Evolutionary conservation across 805 yeast genomes (phyloP).

Genomic region (Suhomyces kilbournensis): DNA sequence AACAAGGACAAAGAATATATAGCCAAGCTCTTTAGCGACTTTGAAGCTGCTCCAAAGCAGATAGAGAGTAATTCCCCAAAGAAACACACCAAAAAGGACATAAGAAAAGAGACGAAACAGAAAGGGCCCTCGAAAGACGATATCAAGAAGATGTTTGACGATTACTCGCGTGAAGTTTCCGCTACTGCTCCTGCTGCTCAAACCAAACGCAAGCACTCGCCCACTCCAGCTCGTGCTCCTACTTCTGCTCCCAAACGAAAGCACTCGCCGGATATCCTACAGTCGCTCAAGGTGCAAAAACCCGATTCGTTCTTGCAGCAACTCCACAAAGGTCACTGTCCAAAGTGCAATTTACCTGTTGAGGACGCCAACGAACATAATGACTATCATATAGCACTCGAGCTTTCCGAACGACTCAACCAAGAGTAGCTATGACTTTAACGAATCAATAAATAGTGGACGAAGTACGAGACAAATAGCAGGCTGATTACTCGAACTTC

Average conservation of each 20-base stretch:
- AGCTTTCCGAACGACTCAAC: slow-evolving; percentile 34
- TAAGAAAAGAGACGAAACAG: neutral
- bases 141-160: slow-evolving; percentile 25
- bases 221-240: neutral
- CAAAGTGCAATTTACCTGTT: slow-evolving; percentile 22
- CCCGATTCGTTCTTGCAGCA: slow-evolving; percentile 11
- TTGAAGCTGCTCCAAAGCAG: neutral
- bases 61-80: neutral
- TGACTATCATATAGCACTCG: slow-evolving; percentile 54
- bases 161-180: slow-evolving; percentile 8
- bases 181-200: neutral
- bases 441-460: too few relatives aligned
- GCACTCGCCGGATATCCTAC: slow-evolving; percentile 7
- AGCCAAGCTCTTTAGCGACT: slow-evolving; percentile 20
- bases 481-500: too few relatives aligned
- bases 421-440: neutral
- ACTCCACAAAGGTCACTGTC: slow-evolving; percentile 22
- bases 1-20: slow-evolving; percentile 25
- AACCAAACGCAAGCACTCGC: neutral
- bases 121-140: slow-evolving; percentile 8
- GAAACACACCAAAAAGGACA: neutral
- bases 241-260: neutral
- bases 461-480: too few relatives aligned
- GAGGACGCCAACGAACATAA: slow-evolving; percentile 46
- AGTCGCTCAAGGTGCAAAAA: slow-evolving; percentile 7